These are phyloP conservation scores for Orbilia quercus DNA, from an alignment of 2,329 filamentous ascomycete genomes.

Conservation along the genomic window DNA sequence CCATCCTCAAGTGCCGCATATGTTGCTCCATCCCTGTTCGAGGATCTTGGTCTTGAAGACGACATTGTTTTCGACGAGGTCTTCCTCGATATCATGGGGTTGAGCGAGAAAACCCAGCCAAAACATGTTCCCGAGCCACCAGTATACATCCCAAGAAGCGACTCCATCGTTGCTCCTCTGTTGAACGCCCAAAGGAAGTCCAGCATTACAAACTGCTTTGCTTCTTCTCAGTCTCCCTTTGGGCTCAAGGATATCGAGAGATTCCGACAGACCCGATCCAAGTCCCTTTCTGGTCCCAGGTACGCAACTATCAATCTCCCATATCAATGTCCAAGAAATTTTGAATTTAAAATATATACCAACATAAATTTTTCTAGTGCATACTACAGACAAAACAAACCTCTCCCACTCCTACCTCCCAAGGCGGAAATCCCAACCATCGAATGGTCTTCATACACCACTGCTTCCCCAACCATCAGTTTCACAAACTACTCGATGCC, in stretches of 20 bases:
- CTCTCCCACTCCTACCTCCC: constrained; percentile 36
- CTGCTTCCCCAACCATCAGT: constrained; percentile 11
- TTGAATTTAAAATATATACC: not conserved
- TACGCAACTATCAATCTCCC: not conserved
- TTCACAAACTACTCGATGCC: constrained; percentile 52
- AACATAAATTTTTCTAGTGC: constrained; percentile 17
- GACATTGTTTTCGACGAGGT: constrained; percentile 55
- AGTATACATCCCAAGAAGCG: constrained; percentile 31
- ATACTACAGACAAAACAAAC: constrained; percentile 42
- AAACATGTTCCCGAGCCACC: constrained; percentile 30
- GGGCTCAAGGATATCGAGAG: constrained; percentile 45
- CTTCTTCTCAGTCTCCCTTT: constrained; percentile 19
- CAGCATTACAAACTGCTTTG: constrained; percentile 44
- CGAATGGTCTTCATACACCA: constrained; percentile 25
- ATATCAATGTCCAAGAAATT: too few relatives aligned
- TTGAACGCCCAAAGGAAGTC: constrained; percentile 38
- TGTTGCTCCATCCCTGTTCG: constrained; percentile 30
- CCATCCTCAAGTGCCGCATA: constrained; percentile 21
- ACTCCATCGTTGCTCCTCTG: constrained; percentile 49
- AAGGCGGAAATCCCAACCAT: constrained; percentile 25
- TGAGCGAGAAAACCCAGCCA: constrained; percentile 29
- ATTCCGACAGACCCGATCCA: constrained; percentile 45
- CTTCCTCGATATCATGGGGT: constrained; percentile 55
- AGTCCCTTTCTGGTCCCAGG: constrained; percentile 42
- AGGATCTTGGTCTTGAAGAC: constrained; percentile 48